Evolutionary conservation across 495 filamentous ascomycete genomes (phyloP).

Genomic region (Annulohypoxylon maeteangense): DNA sequence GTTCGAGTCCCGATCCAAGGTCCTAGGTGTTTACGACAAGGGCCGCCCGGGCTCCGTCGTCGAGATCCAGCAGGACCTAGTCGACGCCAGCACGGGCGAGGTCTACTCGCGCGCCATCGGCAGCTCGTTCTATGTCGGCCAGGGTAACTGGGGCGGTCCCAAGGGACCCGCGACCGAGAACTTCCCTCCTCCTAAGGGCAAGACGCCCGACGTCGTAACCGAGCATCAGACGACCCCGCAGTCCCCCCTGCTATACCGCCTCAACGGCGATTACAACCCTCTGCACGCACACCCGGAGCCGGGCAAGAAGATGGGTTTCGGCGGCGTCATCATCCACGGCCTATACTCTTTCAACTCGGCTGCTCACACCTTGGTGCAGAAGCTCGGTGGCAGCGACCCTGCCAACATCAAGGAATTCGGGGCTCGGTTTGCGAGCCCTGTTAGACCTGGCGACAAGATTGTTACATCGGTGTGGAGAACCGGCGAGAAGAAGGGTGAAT

Average conservation of each 20-base stretch:
- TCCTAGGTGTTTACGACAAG: slow-evolving; percentile 92
- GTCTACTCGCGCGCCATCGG: slow-evolving; percentile 75
- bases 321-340: slow-evolving; percentile 88
- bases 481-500: slow-evolving; percentile 73
- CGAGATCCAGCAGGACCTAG: slow-evolving; percentile 80
- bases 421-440: slow-evolving; percentile 85
- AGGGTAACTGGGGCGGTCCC: slow-evolving; percentile 91
- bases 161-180: slow-evolving; percentile 82
- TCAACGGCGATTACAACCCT: slow-evolving; percentile 94
- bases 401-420: slow-evolving; percentile 86
- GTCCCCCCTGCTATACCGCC: slow-evolving; percentile 78
- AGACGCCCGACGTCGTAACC: slow-evolving; percentile 78
- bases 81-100: slow-evolving; percentile 75
- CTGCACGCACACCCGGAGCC: slow-evolving; percentile 87
- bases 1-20: slow-evolving; percentile 82
- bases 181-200: slow-evolving; percentile 76
- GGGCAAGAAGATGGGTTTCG: slow-evolving; percentile 88
- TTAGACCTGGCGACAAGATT: slow-evolving; percentile 78
- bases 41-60: slow-evolving; percentile 84
- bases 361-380: slow-evolving; percentile 77
- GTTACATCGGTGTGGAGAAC: slow-evolving; percentile 72
- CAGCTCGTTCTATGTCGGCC: slow-evolving; percentile 81
- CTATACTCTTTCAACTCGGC: slow-evolving; percentile 85
- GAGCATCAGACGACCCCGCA: slow-evolving; percentile 73
- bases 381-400: slow-evolving; percentile 78